These are phyloP conservation scores for Hypoxylon fuscum DNA, from an alignment of 495 filamentous ascomycete genomes.

Conservation along the genomic window DNA sequence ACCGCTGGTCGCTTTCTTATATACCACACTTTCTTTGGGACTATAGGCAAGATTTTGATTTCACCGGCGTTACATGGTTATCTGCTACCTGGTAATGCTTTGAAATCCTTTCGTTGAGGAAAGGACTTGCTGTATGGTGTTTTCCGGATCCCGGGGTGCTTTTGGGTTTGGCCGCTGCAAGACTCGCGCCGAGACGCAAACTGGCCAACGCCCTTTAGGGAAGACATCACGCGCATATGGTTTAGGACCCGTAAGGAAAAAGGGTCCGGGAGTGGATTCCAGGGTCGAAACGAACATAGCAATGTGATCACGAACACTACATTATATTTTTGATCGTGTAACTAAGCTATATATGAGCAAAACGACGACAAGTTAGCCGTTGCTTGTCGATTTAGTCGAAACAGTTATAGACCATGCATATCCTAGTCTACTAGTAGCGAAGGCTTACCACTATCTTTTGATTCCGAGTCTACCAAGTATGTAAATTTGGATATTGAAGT, in stretches of 20 bases:
- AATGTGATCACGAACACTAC: slow-evolving; percentile 39
- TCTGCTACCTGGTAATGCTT: slow-evolving; percentile 11
- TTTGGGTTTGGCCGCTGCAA: slow-evolving; percentile 14
- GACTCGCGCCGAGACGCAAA: slow-evolving; percentile 29
- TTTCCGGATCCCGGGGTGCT: no score
- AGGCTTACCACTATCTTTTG: neutral
- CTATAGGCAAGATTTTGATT: slow-evolving; percentile 15
- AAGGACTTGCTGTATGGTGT: slow-evolving; percentile 8
- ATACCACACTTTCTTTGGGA: slow-evolving; percentile 22
- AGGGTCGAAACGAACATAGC: slow-evolving; percentile 30
- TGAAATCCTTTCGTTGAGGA: neutral
- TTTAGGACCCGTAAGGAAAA: neutral
- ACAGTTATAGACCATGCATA: neutral
- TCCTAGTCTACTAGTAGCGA: neutral
- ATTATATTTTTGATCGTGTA: slow-evolving; percentile 21
- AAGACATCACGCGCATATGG: slow-evolving; percentile 1
- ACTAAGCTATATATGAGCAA: slow-evolving; percentile 9
- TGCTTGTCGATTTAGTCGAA: neutral
- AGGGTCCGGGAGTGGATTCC: slow-evolving; percentile 9
- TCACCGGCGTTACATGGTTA: slow-evolving; percentile 14
- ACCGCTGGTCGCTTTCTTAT: slow-evolving; percentile 24
- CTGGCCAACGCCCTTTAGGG: slow-evolving; percentile 15
- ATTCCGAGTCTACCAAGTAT: neutral
- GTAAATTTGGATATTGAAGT: no score
- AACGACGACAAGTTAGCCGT: neutral